These are phyloP conservation scores for Pulveroboletus sp. DNA, from an alignment of 768 basidiomycete species.

Conservation along the genomic window DNA sequence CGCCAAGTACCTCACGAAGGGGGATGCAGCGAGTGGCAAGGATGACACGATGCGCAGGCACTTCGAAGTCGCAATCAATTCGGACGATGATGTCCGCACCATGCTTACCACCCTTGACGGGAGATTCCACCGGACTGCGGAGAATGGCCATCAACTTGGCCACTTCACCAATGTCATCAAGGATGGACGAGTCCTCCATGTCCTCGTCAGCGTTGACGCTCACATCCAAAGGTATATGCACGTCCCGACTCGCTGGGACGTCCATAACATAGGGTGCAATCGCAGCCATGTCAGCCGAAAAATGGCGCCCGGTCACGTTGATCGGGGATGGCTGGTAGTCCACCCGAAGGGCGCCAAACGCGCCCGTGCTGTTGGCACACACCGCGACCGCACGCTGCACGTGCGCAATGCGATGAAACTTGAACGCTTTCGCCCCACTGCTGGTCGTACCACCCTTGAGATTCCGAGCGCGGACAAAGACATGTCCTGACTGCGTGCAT, in stretches of 20 bases:
- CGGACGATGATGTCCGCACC: constrained; percentile 65
- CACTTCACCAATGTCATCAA: constrained; percentile 34
- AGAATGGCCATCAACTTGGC: constrained; percentile 19
- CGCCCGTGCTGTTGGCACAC: constrained; percentile 81
- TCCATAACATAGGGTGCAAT: constrained; percentile 55
- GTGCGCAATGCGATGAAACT: constrained; percentile 75
- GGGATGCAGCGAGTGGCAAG: constrained; percentile 55
- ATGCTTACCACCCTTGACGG: constrained; percentile 28
- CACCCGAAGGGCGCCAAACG: constrained; percentile 78
- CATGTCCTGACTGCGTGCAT: constrained; percentile 93
- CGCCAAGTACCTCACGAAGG: constrained; percentile 42
- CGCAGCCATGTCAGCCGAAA: constrained; percentile 62
- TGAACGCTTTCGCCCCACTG: constrained; percentile 48
- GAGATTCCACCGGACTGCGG: neutral
- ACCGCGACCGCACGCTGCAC: constrained; percentile 86
- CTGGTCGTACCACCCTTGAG: constrained; percentile 23
- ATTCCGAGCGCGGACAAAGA: constrained; percentile 75
- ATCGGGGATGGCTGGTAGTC: constrained; percentile 64
- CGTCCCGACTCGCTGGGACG: neutral
- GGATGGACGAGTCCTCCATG: constrained; percentile 35
- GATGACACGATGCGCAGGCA: constrained; percentile 66
- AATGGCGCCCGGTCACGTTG: constrained; percentile 45
- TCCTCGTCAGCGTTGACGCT: constrained; percentile 32
- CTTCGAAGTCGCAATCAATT: constrained; percentile 38
- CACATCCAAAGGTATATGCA: neutral